phyloP scores from a whole-genome alignment of 257 asterid species.

The Orobanche coerulescens region DNA sequence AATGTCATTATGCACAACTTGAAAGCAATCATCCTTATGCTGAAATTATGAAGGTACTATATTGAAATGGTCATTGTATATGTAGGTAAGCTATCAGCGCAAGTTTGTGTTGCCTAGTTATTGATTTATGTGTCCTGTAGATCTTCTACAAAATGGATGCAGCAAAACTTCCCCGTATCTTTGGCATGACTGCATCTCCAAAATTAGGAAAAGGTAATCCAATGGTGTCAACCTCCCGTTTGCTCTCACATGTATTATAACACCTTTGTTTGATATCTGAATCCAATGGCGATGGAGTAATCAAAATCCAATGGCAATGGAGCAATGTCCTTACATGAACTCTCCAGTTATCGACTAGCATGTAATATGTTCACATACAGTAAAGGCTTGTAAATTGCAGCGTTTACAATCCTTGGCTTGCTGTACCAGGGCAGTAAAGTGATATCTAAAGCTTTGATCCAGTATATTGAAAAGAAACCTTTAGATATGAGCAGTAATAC shows the following conservation, averaged over 20 bases:
- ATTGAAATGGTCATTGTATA: conserved; percentile 10
- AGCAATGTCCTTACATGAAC: conserved; percentile 1
- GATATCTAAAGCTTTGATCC: not conserved
- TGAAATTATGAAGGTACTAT: conserved; percentile 90
- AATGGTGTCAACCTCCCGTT: conserved; percentile 14
- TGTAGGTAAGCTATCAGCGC: not conserved
- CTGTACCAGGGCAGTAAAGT: not conserved
- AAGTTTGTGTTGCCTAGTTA: conserved; percentile 20
- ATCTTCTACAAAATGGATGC: conserved; percentile 60
- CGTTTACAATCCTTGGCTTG: not conserved
- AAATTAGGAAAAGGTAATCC: conserved; percentile 80
- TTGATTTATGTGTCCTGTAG: conserved; percentile 37
- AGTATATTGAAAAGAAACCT: not conserved
- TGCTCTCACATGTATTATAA: not conserved
- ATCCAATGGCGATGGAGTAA: no score
- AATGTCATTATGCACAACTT: conserved; percentile 92
- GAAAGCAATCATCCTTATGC: conserved; percentile 95
- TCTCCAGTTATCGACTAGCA: not conserved
- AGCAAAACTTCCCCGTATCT: conserved; percentile 77
- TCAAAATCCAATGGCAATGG: no score
- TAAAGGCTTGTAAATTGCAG: not conserved
- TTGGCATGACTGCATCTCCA: conserved; percentile 99
- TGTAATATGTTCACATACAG: not conserved
- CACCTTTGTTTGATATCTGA: not conserved
- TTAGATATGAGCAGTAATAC: not conserved